These are phyloP conservation scores for Chrysopogon serrulatus DNA, from an alignment of 176 grass and related monocot species.

Conservation along the genomic window DNA sequence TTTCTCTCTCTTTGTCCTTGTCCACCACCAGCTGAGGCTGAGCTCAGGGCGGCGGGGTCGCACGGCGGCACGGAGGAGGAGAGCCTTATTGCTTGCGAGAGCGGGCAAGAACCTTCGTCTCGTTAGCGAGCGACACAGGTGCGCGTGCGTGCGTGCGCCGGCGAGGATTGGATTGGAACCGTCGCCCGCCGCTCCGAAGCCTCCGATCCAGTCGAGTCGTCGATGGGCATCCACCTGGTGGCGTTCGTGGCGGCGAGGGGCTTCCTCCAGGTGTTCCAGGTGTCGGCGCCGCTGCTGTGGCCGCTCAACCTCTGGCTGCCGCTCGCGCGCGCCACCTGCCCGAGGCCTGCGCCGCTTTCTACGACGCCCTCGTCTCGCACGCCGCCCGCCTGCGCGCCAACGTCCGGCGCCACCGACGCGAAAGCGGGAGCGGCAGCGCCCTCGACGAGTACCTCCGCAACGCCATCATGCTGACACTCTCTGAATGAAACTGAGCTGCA, in stretches of 20 bases:
- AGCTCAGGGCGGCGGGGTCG: too few relatives aligned
- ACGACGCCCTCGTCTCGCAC: background rate
- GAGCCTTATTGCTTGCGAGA: too few relatives aligned
- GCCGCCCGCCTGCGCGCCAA: slow-evolving; percentile 10
- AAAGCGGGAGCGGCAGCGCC: background rate
- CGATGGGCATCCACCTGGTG: slow-evolving; percentile 41
- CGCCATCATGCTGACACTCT: slow-evolving; percentile 8
- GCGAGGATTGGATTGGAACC: background rate
- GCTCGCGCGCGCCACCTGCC: slow-evolving; percentile 21
- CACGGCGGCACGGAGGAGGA: too few relatives aligned
- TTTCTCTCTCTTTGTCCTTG: too few relatives aligned
- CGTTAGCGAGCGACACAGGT: too few relatives aligned
- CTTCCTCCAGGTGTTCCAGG: slow-evolving; percentile 24
- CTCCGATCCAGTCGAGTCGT: background rate
- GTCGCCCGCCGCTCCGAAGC: too few relatives aligned
- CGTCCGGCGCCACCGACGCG: background rate
- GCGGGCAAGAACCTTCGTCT: too few relatives aligned
- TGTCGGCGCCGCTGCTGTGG: slow-evolving; percentile 29
- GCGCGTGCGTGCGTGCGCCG: too few relatives aligned
- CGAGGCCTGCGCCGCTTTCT: slow-evolving; percentile 26
- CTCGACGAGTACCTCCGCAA: slow-evolving; percentile 15
- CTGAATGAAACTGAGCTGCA: background rate
- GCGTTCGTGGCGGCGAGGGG: slow-evolving; percentile 17
- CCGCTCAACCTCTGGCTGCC: slow-evolving; percentile 34
- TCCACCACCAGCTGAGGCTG: too few relatives aligned